Evolutionary conservation across 441 rosid species (phyloP).

Genomic region (Mallotus japonicus): DNA sequence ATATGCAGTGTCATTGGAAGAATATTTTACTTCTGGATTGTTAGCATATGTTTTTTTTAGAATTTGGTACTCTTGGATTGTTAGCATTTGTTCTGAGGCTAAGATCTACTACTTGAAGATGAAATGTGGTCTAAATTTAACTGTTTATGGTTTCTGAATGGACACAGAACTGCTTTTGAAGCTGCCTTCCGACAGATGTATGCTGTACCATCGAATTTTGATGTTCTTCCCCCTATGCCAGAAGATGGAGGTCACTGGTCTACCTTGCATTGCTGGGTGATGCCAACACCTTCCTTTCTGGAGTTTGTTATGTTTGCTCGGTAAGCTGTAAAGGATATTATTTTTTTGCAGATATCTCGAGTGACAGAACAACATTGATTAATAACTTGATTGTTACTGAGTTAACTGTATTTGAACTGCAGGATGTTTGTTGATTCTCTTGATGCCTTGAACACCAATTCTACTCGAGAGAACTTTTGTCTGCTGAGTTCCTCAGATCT

Average conservation of each 20-base stretch:
- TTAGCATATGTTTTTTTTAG: background rate
- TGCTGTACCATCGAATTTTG: conserved; percentile 59
- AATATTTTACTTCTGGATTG: background rate
- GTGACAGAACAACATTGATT: background rate
- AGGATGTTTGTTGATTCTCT: conserved; percentile 97
- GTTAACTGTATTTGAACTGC: conserved; percentile 22
- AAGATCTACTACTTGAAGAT: background rate
- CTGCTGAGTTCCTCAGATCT: conserved; percentile 60
- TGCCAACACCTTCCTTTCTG: conserved; percentile 96
- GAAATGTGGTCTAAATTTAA: conserved; percentile 7
- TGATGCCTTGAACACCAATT: conserved; percentile 63
- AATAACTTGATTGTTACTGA: background rate
- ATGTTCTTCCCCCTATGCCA: conserved; percentile 96
- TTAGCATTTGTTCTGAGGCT: background rate
- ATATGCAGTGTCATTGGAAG: background rate
- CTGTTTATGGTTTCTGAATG: conserved; percentile 12
- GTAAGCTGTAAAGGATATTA: conserved; percentile 30
- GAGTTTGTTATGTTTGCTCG: conserved; percentile 92
- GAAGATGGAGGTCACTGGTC: conserved; percentile 93
- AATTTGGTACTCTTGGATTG: background rate
- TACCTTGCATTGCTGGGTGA: conserved; percentile 92
- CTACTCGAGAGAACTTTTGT: conserved; percentile 44
- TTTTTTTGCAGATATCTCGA: background rate
- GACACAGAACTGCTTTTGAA: conserved; percentile 70
- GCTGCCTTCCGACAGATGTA: conserved; percentile 84